Evolutionary conservation across 305 asterid species (phyloP).

Genomic region (Plantago coronopus): DNA sequence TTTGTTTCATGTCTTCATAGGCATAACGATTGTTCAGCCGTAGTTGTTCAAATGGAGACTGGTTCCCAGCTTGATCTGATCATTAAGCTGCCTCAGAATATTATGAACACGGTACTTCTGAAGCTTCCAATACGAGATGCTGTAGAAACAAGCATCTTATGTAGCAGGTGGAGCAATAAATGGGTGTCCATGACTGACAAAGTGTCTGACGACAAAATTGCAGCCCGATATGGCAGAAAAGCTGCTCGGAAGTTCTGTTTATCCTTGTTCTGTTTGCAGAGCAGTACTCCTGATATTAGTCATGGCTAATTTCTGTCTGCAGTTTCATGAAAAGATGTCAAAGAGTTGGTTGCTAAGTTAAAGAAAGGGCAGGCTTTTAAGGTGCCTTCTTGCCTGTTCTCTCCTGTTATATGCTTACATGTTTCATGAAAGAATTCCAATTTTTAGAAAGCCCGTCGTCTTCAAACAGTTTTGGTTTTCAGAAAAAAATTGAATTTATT

Average conservation of each 20-base stretch:
- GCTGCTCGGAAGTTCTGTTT: slow-evolving; percentile 43
- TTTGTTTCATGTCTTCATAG: too few relatives aligned
- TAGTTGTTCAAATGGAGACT: slow-evolving; percentile 37
- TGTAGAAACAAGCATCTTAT: slow-evolving; percentile 62
- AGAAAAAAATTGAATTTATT: slow-evolving; percentile 34
- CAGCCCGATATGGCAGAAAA: neutral
- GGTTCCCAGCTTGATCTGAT: slow-evolving; percentile 45
- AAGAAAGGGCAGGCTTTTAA: slow-evolving; percentile 72
- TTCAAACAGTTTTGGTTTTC: slow-evolving; percentile 39
- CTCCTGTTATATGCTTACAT: slow-evolving; percentile 47
- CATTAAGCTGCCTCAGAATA: slow-evolving; percentile 76
- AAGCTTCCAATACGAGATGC: slow-evolving; percentile 72
- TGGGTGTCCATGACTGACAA: slow-evolving; percentile 68
- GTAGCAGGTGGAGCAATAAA: slow-evolving; percentile 73
- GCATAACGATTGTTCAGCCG: too few relatives aligned
- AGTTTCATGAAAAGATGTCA: slow-evolving; percentile 61
- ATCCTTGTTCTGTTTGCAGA: slow-evolving; percentile 38
- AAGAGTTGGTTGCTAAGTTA: slow-evolving; percentile 61
- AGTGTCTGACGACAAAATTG: slow-evolving; percentile 55
- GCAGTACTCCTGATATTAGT: slow-evolving; percentile 48
- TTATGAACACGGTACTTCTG: slow-evolving; percentile 61
- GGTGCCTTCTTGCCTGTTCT: slow-evolving; percentile 68
- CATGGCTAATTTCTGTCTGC: slow-evolving; percentile 89
- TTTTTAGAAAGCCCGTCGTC: slow-evolving; percentile 44
- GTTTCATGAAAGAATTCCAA: slow-evolving; percentile 59